Conservation (phyloP, 2,329 filamentous ascomycete genomes). For the Monilinia fructigena region DNA sequence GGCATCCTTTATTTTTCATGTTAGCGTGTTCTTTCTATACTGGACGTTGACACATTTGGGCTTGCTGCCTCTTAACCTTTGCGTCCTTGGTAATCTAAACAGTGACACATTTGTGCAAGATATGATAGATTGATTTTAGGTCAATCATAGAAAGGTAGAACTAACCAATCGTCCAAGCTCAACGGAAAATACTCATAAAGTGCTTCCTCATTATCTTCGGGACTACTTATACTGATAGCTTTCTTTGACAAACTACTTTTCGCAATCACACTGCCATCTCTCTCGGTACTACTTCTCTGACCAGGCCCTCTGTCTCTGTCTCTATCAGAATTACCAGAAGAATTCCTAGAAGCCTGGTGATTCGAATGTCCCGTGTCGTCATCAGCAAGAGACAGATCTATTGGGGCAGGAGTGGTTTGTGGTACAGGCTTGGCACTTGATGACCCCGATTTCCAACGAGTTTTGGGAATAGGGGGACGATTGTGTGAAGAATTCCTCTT, state of each 20-base stretch:
- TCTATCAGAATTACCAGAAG: constrained; percentile 15
- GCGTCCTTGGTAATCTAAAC: background rate
- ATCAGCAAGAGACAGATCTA: constrained; percentile 38
- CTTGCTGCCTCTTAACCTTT: background rate
- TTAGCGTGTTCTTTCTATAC: constrained; percentile 6
- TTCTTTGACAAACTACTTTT: constrained; percentile 34
- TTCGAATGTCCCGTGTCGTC: constrained; percentile 31
- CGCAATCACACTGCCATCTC: constrained; percentile 42
- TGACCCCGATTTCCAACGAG: constrained; percentile 39
- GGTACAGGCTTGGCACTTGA: constrained; percentile 23
- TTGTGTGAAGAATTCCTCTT: constrained; percentile 30
- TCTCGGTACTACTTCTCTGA: constrained; percentile 22
- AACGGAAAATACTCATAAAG: constrained; percentile 95
- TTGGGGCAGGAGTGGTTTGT: constrained; percentile 30
- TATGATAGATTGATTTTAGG: background rate
- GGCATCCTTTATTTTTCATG: constrained; percentile 59
- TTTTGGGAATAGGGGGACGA: constrained; percentile 37
- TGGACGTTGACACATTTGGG: no score
- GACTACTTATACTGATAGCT: constrained; percentile 49
- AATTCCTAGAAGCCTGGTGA: constrained; percentile 10
- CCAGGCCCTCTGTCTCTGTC: constrained; percentile 8
- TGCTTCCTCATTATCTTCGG: constrained; percentile 75
- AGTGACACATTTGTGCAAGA: no score
- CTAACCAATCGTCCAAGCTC: constrained; percentile 79
- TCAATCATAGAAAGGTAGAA: constrained; percentile 26